phyloP scores from a whole-genome alignment of 768 basidiomycete genomes.

The Leucocoprinus birnbaumii region DNA sequence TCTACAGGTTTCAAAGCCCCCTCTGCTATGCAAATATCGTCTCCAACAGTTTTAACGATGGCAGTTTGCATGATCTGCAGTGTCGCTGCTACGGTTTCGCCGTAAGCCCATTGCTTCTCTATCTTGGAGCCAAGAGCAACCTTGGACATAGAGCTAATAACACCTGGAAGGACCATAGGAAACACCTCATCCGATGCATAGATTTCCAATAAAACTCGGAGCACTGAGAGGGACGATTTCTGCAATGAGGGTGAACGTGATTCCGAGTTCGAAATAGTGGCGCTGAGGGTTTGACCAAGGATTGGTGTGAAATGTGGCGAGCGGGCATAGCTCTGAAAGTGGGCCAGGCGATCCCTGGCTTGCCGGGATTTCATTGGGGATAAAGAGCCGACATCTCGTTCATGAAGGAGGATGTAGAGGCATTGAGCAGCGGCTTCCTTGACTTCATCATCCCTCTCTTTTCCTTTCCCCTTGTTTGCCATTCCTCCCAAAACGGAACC shows the following conservation, averaged over 20 bases:
- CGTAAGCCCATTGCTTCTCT: constrained; percentile 68
- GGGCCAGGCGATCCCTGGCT: constrained; percentile 23
- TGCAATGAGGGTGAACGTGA: constrained; percentile 65
- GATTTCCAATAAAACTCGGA: constrained; percentile 52
- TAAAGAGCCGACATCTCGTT: constrained; percentile 24
- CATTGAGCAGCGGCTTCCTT: constrained; percentile 72
- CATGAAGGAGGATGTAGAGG: constrained; percentile 59
- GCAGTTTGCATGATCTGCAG: constrained; percentile 53
- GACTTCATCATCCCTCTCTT: constrained; percentile 77
- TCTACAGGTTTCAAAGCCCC: constrained; percentile 54
- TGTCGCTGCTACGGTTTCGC: constrained; percentile 59
- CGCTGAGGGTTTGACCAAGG: constrained; percentile 79
- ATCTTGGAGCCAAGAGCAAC: constrained; percentile 54
- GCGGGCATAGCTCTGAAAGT: constrained; percentile 42
- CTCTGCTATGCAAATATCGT: constrained; percentile 61
- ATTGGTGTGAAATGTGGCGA: constrained; percentile 63
- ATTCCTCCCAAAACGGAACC: constrained; percentile 62
- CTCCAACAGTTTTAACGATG: constrained; percentile 60
- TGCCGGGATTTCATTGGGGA: constrained; percentile 27
- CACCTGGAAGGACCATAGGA: constrained; percentile 80
- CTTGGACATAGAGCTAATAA: constrained; percentile 75
- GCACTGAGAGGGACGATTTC: constrained; percentile 53
- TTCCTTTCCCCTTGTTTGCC: constrained; percentile 66
- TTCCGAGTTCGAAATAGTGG: constrained; percentile 56
- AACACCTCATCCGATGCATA: constrained; percentile 51